These are phyloP conservation scores for Coemansia sp. DNA, from an alignment of 371 early-diverging fungal genomes.

Conservation along the genomic window DNA sequence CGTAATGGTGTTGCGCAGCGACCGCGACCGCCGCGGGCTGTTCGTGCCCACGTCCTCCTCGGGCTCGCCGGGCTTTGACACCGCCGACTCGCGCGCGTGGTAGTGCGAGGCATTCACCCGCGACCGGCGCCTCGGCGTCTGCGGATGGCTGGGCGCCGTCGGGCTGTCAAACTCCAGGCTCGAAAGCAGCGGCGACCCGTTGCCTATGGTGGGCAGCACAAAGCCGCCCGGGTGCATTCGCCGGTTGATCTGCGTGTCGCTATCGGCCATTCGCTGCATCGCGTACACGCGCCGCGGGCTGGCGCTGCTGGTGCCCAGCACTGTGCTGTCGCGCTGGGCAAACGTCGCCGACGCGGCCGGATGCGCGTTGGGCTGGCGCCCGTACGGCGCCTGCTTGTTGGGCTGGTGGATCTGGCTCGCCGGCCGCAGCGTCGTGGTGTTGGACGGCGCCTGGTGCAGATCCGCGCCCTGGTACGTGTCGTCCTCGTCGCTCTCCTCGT, in stretches of 20 bases:
- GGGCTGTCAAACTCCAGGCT: constrained; percentile 33
- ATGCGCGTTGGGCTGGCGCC: constrained; percentile 7
- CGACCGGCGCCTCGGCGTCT: constrained; percentile 1
- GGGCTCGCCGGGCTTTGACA: background rate
- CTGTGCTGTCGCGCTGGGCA: constrained; percentile 1
- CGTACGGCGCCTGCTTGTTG: constrained; percentile 1
- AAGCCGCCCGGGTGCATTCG: constrained; percentile 2
- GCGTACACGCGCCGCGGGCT: constrained; percentile 16
- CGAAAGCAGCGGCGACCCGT: constrained; percentile 38
- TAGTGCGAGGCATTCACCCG: background rate
- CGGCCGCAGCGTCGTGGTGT: constrained; percentile 44
- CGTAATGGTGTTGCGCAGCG: constrained; percentile 45
- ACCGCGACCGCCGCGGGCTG: constrained; percentile 44
- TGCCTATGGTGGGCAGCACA: constrained; percentile 34
- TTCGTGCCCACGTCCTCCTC: constrained; percentile 7
- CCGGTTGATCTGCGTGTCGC: constrained; percentile 31
- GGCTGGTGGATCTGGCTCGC: constrained; percentile 25
- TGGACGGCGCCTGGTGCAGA: constrained; percentile 33
- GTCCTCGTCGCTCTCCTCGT: background rate
- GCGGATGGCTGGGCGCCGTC: constrained; percentile 2
- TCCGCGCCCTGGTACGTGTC: constrained; percentile 14
- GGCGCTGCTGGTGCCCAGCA: background rate
- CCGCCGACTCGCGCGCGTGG: background rate
- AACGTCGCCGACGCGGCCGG: constrained; percentile 7
- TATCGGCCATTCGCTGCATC: constrained; percentile 31